These are phyloP conservation scores for Omphalea diandra DNA, from an alignment of 441 rosid species.

Conservation along the genomic window DNA sequence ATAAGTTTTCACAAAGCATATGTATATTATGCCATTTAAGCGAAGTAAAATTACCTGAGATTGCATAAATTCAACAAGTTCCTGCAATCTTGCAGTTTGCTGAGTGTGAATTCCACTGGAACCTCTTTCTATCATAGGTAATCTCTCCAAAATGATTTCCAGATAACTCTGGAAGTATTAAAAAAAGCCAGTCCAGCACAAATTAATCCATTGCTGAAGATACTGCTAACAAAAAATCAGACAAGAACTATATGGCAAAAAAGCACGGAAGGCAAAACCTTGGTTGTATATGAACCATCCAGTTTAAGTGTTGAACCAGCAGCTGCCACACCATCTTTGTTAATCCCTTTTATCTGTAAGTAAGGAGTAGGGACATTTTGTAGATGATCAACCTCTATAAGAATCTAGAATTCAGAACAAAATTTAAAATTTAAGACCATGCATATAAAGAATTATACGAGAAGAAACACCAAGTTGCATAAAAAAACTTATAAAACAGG, in stretches of 20 bases:
- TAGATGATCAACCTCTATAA: slow-evolving; percentile 91
- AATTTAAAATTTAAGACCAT: slow-evolving; percentile 15
- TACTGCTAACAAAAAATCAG: not conserved
- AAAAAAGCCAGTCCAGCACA: slow-evolving; percentile 13
- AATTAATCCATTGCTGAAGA: slow-evolving; percentile 1
- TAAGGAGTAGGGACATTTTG: slow-evolving; percentile 80
- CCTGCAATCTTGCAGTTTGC: slow-evolving; percentile 88
- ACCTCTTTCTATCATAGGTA: slow-evolving; percentile 68
- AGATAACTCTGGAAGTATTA: slow-evolving; percentile 67
- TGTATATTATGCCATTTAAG: not conserved
- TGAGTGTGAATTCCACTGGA: slow-evolving; percentile 73
- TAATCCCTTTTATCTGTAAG: slow-evolving; percentile 93
- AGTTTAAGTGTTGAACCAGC: slow-evolving; percentile 88
- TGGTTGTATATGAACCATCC: slow-evolving; percentile 94
- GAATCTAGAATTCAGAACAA: slow-evolving; percentile 52
- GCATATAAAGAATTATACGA: not conserved
- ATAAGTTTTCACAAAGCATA: not conserved
- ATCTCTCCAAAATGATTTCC: slow-evolving; percentile 83
- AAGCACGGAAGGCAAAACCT: slow-evolving; percentile 50
- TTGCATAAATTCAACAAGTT: slow-evolving; percentile 86
- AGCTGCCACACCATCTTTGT: slow-evolving; percentile 88
- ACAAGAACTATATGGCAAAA: not conserved
- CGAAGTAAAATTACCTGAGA: slow-evolving; percentile 64
- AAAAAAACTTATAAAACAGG: not conserved
- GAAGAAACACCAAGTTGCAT: slow-evolving; percentile 3